These are phyloP conservation scores for Rhododendron vialii DNA, from an alignment of 148 eudicot species.

Conservation along the genomic window DNA sequence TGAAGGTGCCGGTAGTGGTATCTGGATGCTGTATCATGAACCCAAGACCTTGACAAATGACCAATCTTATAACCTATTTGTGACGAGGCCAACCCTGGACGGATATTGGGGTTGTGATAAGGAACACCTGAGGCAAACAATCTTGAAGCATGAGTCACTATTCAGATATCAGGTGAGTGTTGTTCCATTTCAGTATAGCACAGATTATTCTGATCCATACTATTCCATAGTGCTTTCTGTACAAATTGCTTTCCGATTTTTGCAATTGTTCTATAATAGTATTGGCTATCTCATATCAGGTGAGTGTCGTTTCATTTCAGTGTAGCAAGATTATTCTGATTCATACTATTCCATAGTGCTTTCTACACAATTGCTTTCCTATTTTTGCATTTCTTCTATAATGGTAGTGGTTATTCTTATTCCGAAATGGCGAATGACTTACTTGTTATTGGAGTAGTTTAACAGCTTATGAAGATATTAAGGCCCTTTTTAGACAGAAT, in stretches of 20 bases:
- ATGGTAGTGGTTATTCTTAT: neutral
- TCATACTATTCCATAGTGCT: neutral
- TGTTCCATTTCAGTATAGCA: neutral
- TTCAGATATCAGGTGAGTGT: slow-evolving; percentile 42
- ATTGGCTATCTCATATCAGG: slow-evolving; percentile 22
- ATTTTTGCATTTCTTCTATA: neutral
- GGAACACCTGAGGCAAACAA: slow-evolving; percentile 33
- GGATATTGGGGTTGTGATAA: slow-evolving; percentile 15
- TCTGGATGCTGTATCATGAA: slow-evolving; percentile 22
- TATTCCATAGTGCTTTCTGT: neutral
- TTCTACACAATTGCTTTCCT: neutral
- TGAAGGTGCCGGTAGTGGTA: slow-evolving; percentile 12
- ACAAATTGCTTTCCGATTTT: neutral
- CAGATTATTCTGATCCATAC: neutral
- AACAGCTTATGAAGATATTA: neutral
- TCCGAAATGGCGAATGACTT: neutral
- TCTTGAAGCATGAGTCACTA: slow-evolving; percentile 39
- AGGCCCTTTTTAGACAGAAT: neutral
- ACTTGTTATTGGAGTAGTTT: neutral
- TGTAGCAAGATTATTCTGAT: neutral
- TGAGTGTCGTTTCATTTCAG: neutral
- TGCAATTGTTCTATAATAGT: neutral
- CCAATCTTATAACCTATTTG: slow-evolving; percentile 10
- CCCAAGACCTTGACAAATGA: slow-evolving; percentile 11
- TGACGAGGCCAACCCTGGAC: slow-evolving; percentile 7